A percentile compares a stretch with the other conserved stretches of the same genome.
Evolutionary conservation across 2,329 filamentous ascomycete genomes (phyloP).

Genomic region (Colletotrichum lindemuthianum): DNA sequence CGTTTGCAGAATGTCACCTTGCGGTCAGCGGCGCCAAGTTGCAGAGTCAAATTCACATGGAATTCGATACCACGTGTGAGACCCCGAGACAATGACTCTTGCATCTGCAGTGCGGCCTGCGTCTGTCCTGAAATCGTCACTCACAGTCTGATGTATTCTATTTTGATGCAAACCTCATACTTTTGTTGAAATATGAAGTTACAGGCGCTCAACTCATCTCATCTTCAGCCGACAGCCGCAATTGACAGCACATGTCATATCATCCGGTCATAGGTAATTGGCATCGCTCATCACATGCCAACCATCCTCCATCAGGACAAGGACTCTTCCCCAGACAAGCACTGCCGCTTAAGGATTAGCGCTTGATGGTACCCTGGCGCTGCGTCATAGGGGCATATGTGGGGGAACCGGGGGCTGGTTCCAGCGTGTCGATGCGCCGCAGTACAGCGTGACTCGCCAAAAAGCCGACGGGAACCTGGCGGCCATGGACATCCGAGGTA

Average conservation of each 20-base stretch:
- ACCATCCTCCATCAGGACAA: conserved; percentile 7
- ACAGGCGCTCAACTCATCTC: too few species aligned
- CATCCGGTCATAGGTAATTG: conserved; percentile 17
- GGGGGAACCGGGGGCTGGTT: conserved; percentile 31
- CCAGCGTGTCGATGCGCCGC: conserved; percentile 14
- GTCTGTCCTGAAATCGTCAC: background rate
- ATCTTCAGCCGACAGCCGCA: background rate
- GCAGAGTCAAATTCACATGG: conserved; percentile 24
- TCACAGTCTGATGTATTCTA: too few species aligned
- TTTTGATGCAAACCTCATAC: too few species aligned
- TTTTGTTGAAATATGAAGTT: too few species aligned
- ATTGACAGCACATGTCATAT: background rate
- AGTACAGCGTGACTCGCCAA: conserved; percentile 25
- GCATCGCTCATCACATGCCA: conserved; percentile 34
- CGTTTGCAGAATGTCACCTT: background rate
- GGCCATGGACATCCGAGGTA: conserved; percentile 33
- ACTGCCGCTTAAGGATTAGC: conserved; percentile 22
- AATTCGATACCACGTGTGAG: conserved; percentile 21
- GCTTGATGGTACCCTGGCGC: conserved; percentile 3
- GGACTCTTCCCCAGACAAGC: conserved; percentile 31
- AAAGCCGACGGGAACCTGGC: conserved; percentile 15
- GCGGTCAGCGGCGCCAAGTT: conserved; percentile 12
- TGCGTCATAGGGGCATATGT: conserved; percentile 34
- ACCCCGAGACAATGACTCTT: conserved; percentile 20
- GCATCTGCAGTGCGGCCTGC: background rate